Conservation (phyloP, 2,329 filamentous ascomycete genomes). For the Neopestalotiopsis sp. region DNA sequence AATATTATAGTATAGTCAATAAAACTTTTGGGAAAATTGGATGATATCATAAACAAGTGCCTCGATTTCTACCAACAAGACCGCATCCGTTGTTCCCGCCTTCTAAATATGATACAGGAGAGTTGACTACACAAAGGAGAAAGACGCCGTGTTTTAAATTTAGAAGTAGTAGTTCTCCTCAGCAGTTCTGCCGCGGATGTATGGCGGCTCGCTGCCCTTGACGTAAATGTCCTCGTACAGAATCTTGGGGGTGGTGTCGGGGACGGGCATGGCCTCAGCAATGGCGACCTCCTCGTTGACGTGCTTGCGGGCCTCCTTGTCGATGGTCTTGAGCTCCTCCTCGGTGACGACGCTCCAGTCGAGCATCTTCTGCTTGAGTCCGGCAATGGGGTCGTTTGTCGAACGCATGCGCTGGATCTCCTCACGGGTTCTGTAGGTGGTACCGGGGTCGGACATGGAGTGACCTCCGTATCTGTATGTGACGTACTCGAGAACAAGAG, state of each 20-base stretch:
- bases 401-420: constrained; percentile 99
- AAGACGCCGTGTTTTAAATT: constrained; percentile 35
- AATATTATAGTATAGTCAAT: background rate
- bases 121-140: constrained; percentile 18
- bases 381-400: constrained; percentile 97
- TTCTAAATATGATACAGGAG: constrained; percentile 24
- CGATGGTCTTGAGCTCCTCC: constrained; percentile 94
- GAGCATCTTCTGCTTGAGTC: constrained; percentile 96
- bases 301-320: constrained; percentile 87
- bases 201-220: constrained; percentile 83
- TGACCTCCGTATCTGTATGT: constrained; percentile 99
- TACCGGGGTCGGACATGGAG: constrained; percentile 99
- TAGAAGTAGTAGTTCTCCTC: constrained; percentile 96
- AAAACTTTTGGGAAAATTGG: background rate
- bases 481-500: constrained; percentile 96
- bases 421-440: constrained; percentile 98
- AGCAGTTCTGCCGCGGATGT: constrained; percentile 83
- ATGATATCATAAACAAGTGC: constrained; percentile 15
- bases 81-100: constrained; percentile 18
- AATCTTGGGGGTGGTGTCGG: constrained; percentile 80
- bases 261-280: constrained; percentile 86
- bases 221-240: constrained; percentile 98
- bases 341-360: constrained; percentile 93
- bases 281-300: constrained; percentile 90
- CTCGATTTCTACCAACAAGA: constrained; percentile 18